A percentile compares a stretch with the other conserved stretches of the same genome.
Evolutionary conservation across 2,329 filamentous ascomycete genomes (phyloP).

Genomic region (Pseudopithomyces maydicus): DNA sequence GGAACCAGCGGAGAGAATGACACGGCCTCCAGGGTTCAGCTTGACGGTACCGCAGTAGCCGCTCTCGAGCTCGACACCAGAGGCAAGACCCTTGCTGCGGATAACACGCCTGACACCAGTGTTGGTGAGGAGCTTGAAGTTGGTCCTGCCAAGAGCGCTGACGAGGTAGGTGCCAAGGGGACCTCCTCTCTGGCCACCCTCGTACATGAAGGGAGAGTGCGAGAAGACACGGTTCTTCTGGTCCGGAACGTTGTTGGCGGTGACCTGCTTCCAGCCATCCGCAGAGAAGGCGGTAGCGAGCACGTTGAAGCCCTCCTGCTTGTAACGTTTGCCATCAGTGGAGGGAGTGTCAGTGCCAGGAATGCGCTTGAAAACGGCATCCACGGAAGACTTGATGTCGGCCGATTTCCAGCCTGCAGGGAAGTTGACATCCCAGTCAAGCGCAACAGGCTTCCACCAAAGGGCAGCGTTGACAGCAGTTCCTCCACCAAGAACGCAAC

Average conservation of each 20-base stretch:
- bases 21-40: slow-evolving; percentile 64
- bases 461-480: slow-evolving; percentile 71
- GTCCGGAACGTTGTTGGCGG: slow-evolving; percentile 63
- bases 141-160: slow-evolving; percentile 61
- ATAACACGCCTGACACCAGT: slow-evolving; percentile 71
- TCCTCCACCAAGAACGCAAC: slow-evolving; percentile 71
- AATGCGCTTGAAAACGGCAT: slow-evolving; percentile 70
- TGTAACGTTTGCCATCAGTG: slow-evolving; percentile 68
- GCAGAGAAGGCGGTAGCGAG: slow-evolving; percentile 63
- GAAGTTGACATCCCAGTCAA: slow-evolving; percentile 75
- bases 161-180: slow-evolving; percentile 75
- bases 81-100: slow-evolving; percentile 65
- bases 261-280: slow-evolving; percentile 67
- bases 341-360: slow-evolving; percentile 71
- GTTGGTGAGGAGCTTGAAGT: slow-evolving; percentile 71
- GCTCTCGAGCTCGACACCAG: slow-evolving; percentile 71
- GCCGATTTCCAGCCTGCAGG: slow-evolving; percentile 71
- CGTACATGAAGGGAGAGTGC: slow-evolving; percentile 71
- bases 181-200: slow-evolving; percentile 68
- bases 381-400: slow-evolving; percentile 65
- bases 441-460: slow-evolving; percentile 68
- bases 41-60: slow-evolving; percentile 66
- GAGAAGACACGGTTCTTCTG: slow-evolving; percentile 70
- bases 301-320: slow-evolving; percentile 69
- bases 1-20: slow-evolving; percentile 70